phyloP scores from a whole-genome alignment of 176 grass and related monocot genomes.

The Cenchrus americanus region DNA sequence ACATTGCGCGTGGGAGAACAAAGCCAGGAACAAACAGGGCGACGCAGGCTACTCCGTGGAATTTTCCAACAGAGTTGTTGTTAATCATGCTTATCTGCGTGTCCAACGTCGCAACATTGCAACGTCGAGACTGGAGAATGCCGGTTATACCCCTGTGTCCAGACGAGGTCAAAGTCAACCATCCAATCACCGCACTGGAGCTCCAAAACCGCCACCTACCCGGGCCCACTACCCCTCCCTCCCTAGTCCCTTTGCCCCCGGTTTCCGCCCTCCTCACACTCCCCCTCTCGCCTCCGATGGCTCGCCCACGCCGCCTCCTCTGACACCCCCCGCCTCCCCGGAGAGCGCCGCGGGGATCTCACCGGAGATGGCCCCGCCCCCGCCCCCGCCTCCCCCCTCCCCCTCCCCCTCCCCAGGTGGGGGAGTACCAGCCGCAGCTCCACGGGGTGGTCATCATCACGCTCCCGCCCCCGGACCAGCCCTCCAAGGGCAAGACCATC shows the following conservation, averaged over 20 bases:
- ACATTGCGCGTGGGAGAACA: not conserved
- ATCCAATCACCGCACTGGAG: constrained; percentile 27
- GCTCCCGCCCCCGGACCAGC: constrained; percentile 82
- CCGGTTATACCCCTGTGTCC: not conserved
- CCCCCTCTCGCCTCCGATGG: constrained; percentile 23
- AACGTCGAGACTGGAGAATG: not conserved
- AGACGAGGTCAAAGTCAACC: constrained; percentile 40
- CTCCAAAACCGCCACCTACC: constrained; percentile 7
- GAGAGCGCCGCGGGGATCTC: constrained; percentile 36
- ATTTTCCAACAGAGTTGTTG: not conserved
- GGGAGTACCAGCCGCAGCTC: constrained; percentile 41
- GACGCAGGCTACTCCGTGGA: not conserved
- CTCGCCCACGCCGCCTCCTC: constrained; percentile 38
- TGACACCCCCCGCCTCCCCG: constrained; percentile 23
- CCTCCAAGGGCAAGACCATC: constrained; percentile 97
- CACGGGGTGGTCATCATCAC: constrained; percentile 97
- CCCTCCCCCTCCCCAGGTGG: not conserved
- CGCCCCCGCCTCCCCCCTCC: constrained; percentile 20
- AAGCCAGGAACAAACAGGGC: not conserved
- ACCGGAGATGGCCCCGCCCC: constrained; percentile 43
- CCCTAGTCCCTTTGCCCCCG: not conserved
- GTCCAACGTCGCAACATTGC: not conserved
- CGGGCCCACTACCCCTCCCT: not conserved
- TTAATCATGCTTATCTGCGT: constrained; percentile 13
- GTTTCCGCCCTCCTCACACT: constrained; percentile 35